Evolutionary conservation across 129 eudicot species (phyloP).

Genomic region (Ambrosia artemisiifolia): DNA sequence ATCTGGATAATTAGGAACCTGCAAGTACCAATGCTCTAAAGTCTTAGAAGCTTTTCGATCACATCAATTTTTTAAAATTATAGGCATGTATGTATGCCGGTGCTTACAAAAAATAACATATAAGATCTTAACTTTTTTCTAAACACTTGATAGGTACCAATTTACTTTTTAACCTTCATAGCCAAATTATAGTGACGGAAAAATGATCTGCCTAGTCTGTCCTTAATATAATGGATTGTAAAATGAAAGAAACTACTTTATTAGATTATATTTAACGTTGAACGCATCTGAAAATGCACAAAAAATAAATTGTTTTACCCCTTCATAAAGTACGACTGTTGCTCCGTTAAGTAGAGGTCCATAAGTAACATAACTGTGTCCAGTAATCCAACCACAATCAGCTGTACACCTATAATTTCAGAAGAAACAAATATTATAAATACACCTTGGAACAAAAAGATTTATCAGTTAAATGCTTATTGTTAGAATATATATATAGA

Average conservation of each 20-base stretch:
- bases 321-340: slow-evolving; percentile 77
- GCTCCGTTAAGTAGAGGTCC: slow-evolving; percentile 98
- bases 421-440: slow-evolving; percentile 6
- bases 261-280: background rate
- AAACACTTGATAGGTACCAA: slow-evolving; percentile 3
- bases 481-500: background rate
- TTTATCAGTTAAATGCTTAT: slow-evolving; percentile 4
- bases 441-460: slow-evolving; percentile 7
- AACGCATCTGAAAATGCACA: slow-evolving; percentile 6
- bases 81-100: background rate
- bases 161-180: background rate
- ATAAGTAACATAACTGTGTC: slow-evolving; percentile 98
- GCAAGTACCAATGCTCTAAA: slow-evolving; percentile 20
- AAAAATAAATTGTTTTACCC: slow-evolving; percentile 51
- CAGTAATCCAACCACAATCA: slow-evolving; percentile 99
- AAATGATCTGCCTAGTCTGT: background rate
- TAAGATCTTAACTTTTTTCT: background rate
- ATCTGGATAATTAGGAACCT: slow-evolving; percentile 97
- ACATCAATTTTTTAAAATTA: background rate
- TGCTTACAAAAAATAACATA: slow-evolving; percentile 4
- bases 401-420: slow-evolving; percentile 79
- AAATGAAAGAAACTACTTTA: background rate
- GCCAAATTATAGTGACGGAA: slow-evolving; percentile 11
- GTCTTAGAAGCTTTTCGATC: background rate
- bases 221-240: background rate